Evolutionary conservation across 2,329 filamentous ascomycete species (phyloP).

Genomic region (Nothomitra cinnamomea): DNA sequence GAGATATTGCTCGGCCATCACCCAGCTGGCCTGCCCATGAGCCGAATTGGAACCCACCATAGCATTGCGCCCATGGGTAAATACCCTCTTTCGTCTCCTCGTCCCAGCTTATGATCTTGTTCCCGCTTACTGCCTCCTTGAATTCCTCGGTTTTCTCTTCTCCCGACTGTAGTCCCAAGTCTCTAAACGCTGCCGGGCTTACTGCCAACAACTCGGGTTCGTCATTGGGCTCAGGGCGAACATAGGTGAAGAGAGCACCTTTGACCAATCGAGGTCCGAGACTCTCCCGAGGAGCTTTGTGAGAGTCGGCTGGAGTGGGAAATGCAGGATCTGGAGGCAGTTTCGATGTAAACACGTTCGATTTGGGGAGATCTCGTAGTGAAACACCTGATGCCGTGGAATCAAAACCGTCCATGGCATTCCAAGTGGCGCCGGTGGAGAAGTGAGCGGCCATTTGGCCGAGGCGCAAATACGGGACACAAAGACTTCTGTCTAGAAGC

Average conservation of each 20-base stretch:
- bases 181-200: constrained; percentile 59
- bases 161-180: constrained; percentile 56
- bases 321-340: constrained; percentile 64
- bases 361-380: constrained; percentile 39
- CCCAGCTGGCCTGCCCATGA: constrained; percentile 93
- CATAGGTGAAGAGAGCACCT: constrained; percentile 75
- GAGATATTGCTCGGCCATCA: constrained; percentile 81
- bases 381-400: constrained; percentile 10
- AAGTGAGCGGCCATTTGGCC: constrained; percentile 29
- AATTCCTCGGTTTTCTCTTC: constrained; percentile 62
- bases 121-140: constrained; percentile 60
- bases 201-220: constrained; percentile 67
- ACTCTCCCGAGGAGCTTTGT: constrained; percentile 58
- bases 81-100: constrained; percentile 47
- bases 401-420: constrained; percentile 9
- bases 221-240: constrained; percentile 58
- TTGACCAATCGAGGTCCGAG: constrained; percentile 72
- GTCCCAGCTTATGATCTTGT: constrained; percentile 65
- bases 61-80: constrained; percentile 98
- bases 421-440: constrained; percentile 12
- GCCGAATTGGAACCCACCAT: constrained; percentile 59
- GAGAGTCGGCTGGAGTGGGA: constrained; percentile 65
- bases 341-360: constrained; percentile 44
- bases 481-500: constrained; percentile 4
- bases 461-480: constrained; percentile 20